These are phyloP conservation scores for Apiotrichum domesticum DNA, from an alignment of 1,284 basidiomycete species.

Conservation along the genomic window DNA sequence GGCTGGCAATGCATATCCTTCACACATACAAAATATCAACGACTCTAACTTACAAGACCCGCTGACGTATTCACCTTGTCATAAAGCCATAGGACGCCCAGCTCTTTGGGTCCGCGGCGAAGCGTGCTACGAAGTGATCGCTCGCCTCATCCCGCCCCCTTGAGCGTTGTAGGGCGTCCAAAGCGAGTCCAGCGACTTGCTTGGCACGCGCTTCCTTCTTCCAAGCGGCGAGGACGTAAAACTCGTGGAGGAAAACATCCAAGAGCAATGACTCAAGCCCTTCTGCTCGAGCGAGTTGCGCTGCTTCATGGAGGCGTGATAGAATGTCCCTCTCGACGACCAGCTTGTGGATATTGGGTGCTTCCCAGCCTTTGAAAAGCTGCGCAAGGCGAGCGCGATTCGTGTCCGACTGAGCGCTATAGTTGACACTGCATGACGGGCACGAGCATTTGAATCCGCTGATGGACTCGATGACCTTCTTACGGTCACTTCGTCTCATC, in stretches of 20 bases:
- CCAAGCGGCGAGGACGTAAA: slow-evolving; percentile 2
- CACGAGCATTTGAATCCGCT: slow-evolving; percentile 9
- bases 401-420: background rate
- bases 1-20: no score
- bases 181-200: background rate
- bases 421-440: background rate
- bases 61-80: background rate
- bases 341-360: background rate
- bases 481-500: background rate
- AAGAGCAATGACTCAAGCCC: background rate
- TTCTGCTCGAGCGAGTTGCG: background rate
- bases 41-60: background rate
- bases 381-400: background rate
- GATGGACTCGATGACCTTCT: background rate
- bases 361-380: background rate
- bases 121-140: background rate
- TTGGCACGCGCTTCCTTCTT: background rate
- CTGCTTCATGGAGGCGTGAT: background rate
- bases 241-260: background rate
- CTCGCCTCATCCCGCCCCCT: background rate
- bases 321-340: background rate
- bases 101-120: background rate
- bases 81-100: background rate
- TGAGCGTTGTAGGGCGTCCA: background rate
- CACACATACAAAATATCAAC: background rate